Evolutionary conservation across 2,329 filamentous ascomycete species (phyloP).

Genomic region (Arachnomyces sp.): DNA sequence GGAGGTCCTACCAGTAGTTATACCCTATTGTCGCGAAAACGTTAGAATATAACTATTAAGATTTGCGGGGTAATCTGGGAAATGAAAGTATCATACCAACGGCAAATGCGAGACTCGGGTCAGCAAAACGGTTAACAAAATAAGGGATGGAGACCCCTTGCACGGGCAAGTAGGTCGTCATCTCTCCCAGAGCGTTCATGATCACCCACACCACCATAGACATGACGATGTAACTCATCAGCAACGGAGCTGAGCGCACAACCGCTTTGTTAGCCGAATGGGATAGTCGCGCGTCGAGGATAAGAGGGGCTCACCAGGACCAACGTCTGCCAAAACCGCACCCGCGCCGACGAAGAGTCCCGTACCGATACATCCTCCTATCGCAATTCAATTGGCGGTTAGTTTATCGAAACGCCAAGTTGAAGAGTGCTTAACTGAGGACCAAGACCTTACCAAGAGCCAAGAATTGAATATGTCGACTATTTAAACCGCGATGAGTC

Average conservation of each 20-base stretch:
- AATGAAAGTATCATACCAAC: slow-evolving; percentile 18
- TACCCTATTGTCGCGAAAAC: slow-evolving; percentile 34
- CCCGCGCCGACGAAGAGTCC: slow-evolving; percentile 48
- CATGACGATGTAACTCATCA: slow-evolving; percentile 31
- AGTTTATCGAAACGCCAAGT: neutral
- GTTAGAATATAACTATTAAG: neutral
- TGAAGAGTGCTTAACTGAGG: slow-evolving; percentile 10
- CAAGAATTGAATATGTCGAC: slow-evolving; percentile 24
- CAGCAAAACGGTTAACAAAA: slow-evolving; percentile 47
- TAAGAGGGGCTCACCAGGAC: slow-evolving; percentile 27
- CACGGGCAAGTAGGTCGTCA: slow-evolving; percentile 49
- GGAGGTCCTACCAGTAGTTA: slow-evolving; percentile 33
- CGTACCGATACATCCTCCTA: slow-evolving; percentile 37
- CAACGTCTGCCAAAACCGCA: slow-evolving; percentile 38
- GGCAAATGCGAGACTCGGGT: slow-evolving; percentile 50
- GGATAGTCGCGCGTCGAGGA: neutral
- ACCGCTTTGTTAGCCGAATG: neutral
- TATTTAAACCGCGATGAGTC: slow-evolving; percentile 19
- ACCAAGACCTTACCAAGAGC: slow-evolving; percentile 13
- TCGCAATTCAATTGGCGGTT: neutral
- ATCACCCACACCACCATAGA: slow-evolving; percentile 31
- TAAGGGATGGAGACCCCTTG: slow-evolving; percentile 47
- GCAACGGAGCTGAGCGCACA: slow-evolving; percentile 22
- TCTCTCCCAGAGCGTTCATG: slow-evolving; percentile 46
- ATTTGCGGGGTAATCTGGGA: neutral